Base-by-base conservation (phyloP, 1,139 yeast species). In the Pneumocystis murina region DNA sequence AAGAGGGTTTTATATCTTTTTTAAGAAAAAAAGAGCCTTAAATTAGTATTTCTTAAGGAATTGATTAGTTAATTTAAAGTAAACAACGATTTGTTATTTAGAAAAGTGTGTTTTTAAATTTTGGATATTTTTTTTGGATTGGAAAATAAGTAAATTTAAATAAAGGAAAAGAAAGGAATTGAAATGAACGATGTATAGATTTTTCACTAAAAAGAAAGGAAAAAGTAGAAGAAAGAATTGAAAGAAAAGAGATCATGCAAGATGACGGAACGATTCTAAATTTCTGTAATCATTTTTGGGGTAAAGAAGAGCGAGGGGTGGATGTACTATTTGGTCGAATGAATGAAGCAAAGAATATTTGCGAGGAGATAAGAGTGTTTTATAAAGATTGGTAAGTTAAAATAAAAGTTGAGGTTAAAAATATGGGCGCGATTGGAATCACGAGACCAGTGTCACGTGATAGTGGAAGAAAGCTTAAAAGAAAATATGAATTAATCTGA, bases 261-360 rank as follows among this genome's bases (percentile, higher is more conserved):
- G 55, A 48, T 7, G 33, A 24, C 24, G 55, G 6, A 24, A n/a
- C 55, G 10, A 8, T 14, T 16, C 16, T 36, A 24, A 35, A 17
- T 28, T 41, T 54, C 17, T 59, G 62, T 12, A 48, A 39, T 28
- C 35, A 40, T 20, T 41, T 28, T 38, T 59, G 66, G 68, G 67
- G 68, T 36, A 58, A 43, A 43, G 66, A 66, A 39, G 68, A 66
- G 28, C 33, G 48, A 16, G 69, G 69, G 17, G 62, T 67, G 28
- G 62, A 64, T 28, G 63, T 62, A 8, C 60, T 85, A 68, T 73
- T 85, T 68, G 89, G 85, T 16, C 79, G 86, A 62, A 73, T 86
- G 67, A 87, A 78, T 68, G 78, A 80, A 64, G 79, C 82, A n/a
- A 77, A 77, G 59, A 77, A 73, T 59, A 78, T 81, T 1, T 74